Percentiles rank a stretch among this genome's conserved stretches.
Conservation (phyloP, 176 grass and related monocot species). For the Lolium multiflorum region DNA sequence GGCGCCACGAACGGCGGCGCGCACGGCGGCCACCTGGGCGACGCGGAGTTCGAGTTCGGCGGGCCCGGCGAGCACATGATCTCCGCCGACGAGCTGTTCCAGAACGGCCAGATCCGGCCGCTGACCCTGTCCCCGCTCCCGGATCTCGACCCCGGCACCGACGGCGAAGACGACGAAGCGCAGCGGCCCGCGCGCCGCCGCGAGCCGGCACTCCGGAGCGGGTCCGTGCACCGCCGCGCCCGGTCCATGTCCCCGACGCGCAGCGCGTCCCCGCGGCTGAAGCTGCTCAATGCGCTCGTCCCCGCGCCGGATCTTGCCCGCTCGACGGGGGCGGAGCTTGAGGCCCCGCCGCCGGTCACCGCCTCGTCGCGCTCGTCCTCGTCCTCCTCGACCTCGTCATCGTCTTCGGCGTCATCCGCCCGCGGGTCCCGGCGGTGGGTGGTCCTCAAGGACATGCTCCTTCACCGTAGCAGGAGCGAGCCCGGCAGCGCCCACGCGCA, state of each 20-base stretch:
- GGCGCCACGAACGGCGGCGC: background rate
- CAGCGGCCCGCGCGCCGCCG: constrained; percentile 45
- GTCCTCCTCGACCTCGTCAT: constrained; percentile 58
- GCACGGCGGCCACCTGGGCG: constrained; percentile 30
- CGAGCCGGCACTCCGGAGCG: constrained; percentile 59
- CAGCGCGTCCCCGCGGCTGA: constrained; percentile 60
- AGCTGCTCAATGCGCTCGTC: constrained; percentile 67
- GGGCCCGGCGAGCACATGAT: constrained; percentile 73
- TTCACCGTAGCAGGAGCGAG: constrained; percentile 98
- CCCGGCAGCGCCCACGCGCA: constrained; percentile 40
- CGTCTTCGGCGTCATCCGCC: constrained; percentile 46
- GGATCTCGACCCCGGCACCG: constrained; percentile 61
- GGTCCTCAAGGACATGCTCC: constrained; percentile 88
- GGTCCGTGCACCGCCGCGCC: constrained; percentile 76
- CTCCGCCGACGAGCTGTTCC: constrained; percentile 93
- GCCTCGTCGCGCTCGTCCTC: constrained; percentile 63
- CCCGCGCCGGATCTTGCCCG: constrained; percentile 40
- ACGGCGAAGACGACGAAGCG: constrained; percentile 21
- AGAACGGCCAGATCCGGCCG: constrained; percentile 95
- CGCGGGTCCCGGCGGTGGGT: constrained; percentile 82
- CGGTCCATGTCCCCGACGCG: constrained; percentile 92
- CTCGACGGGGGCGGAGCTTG: constrained; percentile 5
- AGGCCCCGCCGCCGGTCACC: constrained; percentile 47
- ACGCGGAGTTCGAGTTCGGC: constrained; percentile 81
- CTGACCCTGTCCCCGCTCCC: constrained; percentile 74